Evolutionary conservation across 352 stramenopile genomes (phyloP).

Genomic region (Halophytophthora polymorphica): DNA sequence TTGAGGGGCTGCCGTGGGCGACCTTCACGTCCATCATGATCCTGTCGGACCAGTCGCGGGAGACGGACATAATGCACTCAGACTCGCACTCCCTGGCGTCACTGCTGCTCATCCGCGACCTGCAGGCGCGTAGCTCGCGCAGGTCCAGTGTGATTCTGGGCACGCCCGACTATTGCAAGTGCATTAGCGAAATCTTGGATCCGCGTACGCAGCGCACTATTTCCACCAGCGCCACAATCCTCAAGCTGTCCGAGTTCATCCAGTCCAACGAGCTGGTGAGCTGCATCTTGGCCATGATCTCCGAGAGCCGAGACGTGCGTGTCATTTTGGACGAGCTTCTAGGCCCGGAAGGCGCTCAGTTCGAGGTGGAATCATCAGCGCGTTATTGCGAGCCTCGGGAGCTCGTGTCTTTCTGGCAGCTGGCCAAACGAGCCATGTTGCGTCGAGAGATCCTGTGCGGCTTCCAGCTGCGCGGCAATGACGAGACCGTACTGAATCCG

Average conservation of each 20-base stretch:
- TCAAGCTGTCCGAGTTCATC: constrained; percentile 83
- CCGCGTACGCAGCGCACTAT: constrained; percentile 84
- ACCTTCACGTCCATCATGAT: constrained; percentile 86
- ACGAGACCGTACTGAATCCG: constrained; percentile 75
- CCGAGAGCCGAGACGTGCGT: constrained; percentile 81
- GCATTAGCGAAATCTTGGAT: constrained; percentile 86
- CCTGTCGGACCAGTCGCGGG: constrained; percentile 62
- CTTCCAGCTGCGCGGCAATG: constrained; percentile 52
- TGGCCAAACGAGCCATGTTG: constrained; percentile 55
- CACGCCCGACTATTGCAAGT: constrained; percentile 47
- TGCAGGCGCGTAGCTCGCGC: constrained; percentile 34
- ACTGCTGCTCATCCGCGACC: constrained; percentile 79
- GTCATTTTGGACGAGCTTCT: constrained; percentile 78
- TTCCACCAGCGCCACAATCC: constrained; percentile 63
- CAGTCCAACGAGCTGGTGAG: constrained; percentile 88
- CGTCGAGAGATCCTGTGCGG: constrained; percentile 73
- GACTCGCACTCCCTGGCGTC: constrained; percentile 85
- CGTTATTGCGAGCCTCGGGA: constrained; percentile 57
- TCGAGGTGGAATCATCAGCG: constrained; percentile 64
- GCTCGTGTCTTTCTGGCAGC: constrained; percentile 74
- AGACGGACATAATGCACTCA: constrained; percentile 83
- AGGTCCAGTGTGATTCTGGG: neutral
- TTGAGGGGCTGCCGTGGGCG: constrained; percentile 54
- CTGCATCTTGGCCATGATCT: constrained; percentile 85
- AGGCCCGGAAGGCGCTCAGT: constrained; percentile 59